Evolutionary conservation across 2,329 filamentous ascomycete genomes (phyloP), one percentile per base, ranked within the genome.

Genomic region (Botryotinia calthae): DNA sequence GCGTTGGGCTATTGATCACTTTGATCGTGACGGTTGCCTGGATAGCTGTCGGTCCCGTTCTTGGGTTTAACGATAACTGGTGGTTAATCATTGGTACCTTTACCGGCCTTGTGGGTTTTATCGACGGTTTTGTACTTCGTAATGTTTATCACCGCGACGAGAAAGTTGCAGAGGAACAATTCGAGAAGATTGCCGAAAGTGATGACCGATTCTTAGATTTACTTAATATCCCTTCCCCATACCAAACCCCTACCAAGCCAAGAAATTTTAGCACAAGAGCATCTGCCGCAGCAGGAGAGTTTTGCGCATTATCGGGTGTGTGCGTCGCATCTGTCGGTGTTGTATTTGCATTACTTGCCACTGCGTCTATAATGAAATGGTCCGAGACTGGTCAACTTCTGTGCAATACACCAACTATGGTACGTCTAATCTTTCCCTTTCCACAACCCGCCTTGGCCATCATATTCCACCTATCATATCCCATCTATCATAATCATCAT

Each of bases 351-450:
- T 76, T 81, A 10, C 31, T 82, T 4, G 65, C 77, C 51, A 77
- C 76, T 12, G 77, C 81, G 0, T 81, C 78, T 56, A 77, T 76
- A 1, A 79, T 81, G 79, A 46, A 74, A 7, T 82, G 81, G 81
- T 81, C 73, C 40, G 71, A 78, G 20, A 82, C 48, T 0, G 81
- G 81, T 9, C 81, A 82, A 62, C 56, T 61, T 48, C 34, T 70
- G 10, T 70, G 56, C n/a, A 70, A 62, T 16, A 62, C 44, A 18
- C 70, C 62, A 12, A 48, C 61, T 64, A 70, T 46, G 77, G 80
- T 80, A 44, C 75, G 79, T 70, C 77, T 76, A 76, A 7, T 79
- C 79, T 80, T 66, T 65, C 79, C 22, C 64, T 79, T n/a, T 76
- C 25, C 48, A 54, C 7, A 54, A 4, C 5, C 48, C 2, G 25